Percentiles rank a stretch among this genome's conserved stretches.
These are phyloP conservation scores for Ophiognomonia clavigignenti-juglandacearum DNA, from an alignment of 2,329 filamentous ascomycete species.

Conservation along the genomic window DNA sequence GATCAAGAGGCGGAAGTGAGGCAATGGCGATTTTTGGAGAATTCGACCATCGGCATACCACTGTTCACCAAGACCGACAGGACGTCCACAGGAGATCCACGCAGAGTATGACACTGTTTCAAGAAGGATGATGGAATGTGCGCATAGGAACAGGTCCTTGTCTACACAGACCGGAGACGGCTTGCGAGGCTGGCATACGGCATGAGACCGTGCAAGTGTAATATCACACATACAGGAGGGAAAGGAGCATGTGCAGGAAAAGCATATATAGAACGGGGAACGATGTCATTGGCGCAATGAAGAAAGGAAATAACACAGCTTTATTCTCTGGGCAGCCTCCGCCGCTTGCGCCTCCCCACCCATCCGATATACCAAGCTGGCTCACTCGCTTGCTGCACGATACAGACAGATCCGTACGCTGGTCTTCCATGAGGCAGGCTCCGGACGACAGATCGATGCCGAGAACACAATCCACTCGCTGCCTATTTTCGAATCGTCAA, in stretches of 20 bases:
- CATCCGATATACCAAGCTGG: too few relatives aligned
- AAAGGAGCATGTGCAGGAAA: not conserved
- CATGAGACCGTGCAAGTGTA: not conserved
- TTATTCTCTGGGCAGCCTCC: not conserved
- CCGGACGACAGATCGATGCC: too few relatives aligned
- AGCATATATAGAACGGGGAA: not conserved
- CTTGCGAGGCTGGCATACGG: too few relatives aligned
- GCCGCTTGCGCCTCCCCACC: too few relatives aligned
- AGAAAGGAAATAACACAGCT: not conserved
- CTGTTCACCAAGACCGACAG: too few relatives aligned
- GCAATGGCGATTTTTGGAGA: not conserved
- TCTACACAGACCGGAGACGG: not conserved
- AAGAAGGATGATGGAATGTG: not conserved
- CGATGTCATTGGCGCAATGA: not conserved
- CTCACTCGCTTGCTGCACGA: too few relatives aligned
- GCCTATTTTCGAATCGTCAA: too few relatives aligned
- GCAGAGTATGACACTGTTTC: not conserved
- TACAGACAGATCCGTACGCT: too few relatives aligned
- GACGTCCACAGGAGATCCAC: not conserved
- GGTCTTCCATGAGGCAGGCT: too few relatives aligned
- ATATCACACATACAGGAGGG: slow-evolving; percentile 8
- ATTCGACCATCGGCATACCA: too few relatives aligned
- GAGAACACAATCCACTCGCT: too few relatives aligned
- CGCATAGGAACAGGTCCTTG: not conserved
- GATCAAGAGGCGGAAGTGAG: slow-evolving; percentile 78